Evolutionary conservation across 306 rosid species (phyloP).

Genomic region (Cyamopsis tetragonoloba): DNA sequence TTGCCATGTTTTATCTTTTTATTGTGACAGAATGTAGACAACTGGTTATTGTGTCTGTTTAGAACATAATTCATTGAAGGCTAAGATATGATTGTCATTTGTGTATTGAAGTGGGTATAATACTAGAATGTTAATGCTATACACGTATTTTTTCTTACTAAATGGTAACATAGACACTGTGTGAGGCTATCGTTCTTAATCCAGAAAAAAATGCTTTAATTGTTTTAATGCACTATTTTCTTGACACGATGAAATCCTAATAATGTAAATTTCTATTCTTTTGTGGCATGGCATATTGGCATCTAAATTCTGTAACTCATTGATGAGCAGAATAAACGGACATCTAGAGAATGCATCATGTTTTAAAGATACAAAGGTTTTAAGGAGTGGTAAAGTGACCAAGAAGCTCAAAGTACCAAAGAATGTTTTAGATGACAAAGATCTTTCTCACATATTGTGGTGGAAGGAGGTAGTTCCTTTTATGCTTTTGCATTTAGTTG

Average conservation of each 20-base stretch:
- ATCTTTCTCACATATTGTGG: slow-evolving; percentile 72
- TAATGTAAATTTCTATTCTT: slow-evolving; percentile 6
- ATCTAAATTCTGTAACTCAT: slow-evolving; percentile 20
- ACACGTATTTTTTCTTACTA: neutral
- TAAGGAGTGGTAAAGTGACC: slow-evolving; percentile 41
- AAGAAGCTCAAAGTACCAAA: slow-evolving; percentile 47
- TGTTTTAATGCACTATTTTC: neutral
- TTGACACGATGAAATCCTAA: slow-evolving; percentile 11
- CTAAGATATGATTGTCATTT: neutral
- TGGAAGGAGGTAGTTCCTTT: slow-evolving; percentile 72
- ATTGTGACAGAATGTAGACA: neutral
- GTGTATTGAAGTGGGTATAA: neutral
- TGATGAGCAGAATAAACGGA: slow-evolving; percentile 31
- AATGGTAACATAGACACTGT: neutral
- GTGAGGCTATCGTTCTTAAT: slow-evolving; percentile 10
- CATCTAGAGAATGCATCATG: slow-evolving; percentile 31
- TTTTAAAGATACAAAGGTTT: slow-evolving; percentile 45
- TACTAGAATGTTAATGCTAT: neutral
- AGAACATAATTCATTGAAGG: neutral
- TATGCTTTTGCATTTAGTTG: neutral
- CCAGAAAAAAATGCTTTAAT: neutral
- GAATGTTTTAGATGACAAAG: slow-evolving; percentile 57
- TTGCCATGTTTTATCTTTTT: neutral
- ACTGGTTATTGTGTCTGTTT: neutral
- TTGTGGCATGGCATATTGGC: slow-evolving; percentile 17